Evolutionary conservation across 306 rosid species (phyloP).

Genomic region (Quercus variabilis): DNA sequence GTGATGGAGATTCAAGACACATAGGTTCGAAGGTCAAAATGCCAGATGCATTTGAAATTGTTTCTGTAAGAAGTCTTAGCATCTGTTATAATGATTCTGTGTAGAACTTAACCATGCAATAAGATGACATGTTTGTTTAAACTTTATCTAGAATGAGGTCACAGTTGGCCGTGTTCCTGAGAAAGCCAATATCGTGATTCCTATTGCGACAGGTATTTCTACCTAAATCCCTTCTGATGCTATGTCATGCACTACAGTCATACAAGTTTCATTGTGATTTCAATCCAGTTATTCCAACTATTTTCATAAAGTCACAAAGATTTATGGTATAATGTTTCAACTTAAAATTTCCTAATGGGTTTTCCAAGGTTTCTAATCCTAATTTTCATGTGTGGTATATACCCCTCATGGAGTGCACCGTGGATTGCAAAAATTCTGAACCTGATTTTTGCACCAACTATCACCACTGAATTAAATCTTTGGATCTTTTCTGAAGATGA

Average conservation of each 20-base stretch:
- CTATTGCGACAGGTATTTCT: constrained; percentile 80
- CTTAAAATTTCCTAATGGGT: not conserved
- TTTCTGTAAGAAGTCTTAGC: constrained; percentile 58
- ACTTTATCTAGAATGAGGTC: constrained; percentile 48
- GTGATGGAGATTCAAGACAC: constrained; percentile 85
- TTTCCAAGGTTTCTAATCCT: not conserved
- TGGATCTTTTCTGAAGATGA: not conserved
- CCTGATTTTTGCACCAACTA: not conserved
- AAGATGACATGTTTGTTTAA: constrained; percentile 17
- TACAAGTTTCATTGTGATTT: not conserved
- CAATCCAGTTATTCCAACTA: not conserved
- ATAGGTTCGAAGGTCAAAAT: constrained; percentile 71
- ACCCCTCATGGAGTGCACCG: not conserved
- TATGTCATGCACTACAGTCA: not conserved
- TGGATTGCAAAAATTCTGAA: not conserved
- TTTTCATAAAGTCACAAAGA: not conserved
- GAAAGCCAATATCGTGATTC: constrained; percentile 81
- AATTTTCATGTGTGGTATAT: not conserved
- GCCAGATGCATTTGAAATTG: constrained; percentile 81
- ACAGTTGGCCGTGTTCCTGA: constrained; percentile 88
- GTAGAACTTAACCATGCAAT: constrained; percentile 10
- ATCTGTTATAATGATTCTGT: constrained; percentile 7
- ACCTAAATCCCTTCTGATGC: not conserved
- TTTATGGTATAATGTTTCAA: not conserved
- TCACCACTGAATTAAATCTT: not conserved